Conservation (phyloP, 495 filamentous ascomycete genomes). For the Talaromyces proteolyticus region DNA sequence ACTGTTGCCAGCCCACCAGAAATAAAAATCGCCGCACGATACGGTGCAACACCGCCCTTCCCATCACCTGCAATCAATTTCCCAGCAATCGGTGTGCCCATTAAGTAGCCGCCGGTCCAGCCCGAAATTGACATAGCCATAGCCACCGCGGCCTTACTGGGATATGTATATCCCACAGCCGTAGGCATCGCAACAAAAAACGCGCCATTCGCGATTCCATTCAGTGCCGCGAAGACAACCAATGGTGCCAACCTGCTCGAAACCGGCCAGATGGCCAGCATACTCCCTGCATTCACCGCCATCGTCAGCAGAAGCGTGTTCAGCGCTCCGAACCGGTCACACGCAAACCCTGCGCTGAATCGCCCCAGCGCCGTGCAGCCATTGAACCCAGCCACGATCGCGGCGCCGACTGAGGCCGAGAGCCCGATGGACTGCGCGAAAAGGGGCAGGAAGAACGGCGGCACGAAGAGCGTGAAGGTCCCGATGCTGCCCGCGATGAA, state of each 20-base stretch:
- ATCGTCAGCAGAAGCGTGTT: constrained; percentile 27
- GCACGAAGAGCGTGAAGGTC: constrained; percentile 22
- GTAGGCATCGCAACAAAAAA: constrained; percentile 44
- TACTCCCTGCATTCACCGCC: constrained; percentile 29
- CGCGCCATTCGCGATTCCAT: constrained; percentile 35
- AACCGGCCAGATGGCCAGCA: constrained; percentile 39
- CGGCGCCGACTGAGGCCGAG: constrained; percentile 25
- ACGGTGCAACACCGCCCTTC: constrained; percentile 25
- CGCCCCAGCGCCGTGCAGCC: constrained; percentile 28
- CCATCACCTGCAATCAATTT: constrained; percentile 26
- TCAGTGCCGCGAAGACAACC: constrained; percentile 29
- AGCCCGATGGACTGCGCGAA: constrained; percentile 24
- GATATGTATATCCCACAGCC: constrained; percentile 30
- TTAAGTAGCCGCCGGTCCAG: constrained; percentile 39
- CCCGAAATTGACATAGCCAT: constrained; percentile 46
- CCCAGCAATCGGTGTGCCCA: constrained; percentile 44
- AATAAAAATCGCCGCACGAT: constrained; percentile 43
- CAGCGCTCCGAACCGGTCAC: constrained; percentile 28
- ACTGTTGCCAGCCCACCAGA: constrained; percentile 12
- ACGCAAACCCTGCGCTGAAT: constrained; percentile 23
- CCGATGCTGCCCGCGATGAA: constrained; percentile 21
- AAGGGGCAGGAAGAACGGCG: constrained; percentile 21
- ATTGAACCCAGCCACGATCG: constrained; percentile 20
- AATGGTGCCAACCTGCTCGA: constrained; percentile 30
- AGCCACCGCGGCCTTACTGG: constrained; percentile 24